Base-by-base conservation (phyloP, 2,329 filamentous ascomycete species). In the Neonectria neomacrospora region DNA sequence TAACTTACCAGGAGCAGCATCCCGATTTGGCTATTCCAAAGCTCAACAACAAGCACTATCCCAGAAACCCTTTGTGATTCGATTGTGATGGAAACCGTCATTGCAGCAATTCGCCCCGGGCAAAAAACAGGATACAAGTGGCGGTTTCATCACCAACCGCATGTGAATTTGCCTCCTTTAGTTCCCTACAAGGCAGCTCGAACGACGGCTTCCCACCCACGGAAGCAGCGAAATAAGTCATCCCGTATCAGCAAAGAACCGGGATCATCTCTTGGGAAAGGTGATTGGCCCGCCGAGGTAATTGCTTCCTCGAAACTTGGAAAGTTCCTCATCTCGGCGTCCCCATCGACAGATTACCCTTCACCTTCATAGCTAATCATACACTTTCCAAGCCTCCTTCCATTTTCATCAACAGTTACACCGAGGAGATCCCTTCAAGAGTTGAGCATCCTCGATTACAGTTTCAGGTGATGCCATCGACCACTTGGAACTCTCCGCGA, bases 401-500 rank as follows among this genome's bases (percentile, higher is more conserved):
- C 26, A 37, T n/a, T 48, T 28, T 20, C n/a, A 30, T 18, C 7
- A n/a, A 10, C 26, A 23, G 2, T n/a, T n/a, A 30, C 45, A 10
- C 26, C 45, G 16, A n/a, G 26, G 12, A 48, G 3, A 18, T 30
- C 16, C 45, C 16, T 30, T 7, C 20, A 30, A 23, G 3, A 10
- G 23, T 18, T n/a, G 9, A 2, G 10, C 23, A 48, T n/a, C 23
- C 22, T n/a, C 4, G 23, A 9, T 48, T 30, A 16, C 30, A 26
- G 28, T 48, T 48, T 28, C 23, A 37, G 45, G 26, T 48, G 47
- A 50, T 50, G 47, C 28, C 28, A 34, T 32, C 26, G n/a, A 22
- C 47, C n/a, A 5, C 47, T 32, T 32, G 26, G 32, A 50, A 20
- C 18, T 32, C 10, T 32, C 18, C 23, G 45, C 7, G 16, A n/a